Evolutionary conservation across 192 early-diverging fungal genomes (phyloP).

Genomic region (Coemansia sp.): DNA sequence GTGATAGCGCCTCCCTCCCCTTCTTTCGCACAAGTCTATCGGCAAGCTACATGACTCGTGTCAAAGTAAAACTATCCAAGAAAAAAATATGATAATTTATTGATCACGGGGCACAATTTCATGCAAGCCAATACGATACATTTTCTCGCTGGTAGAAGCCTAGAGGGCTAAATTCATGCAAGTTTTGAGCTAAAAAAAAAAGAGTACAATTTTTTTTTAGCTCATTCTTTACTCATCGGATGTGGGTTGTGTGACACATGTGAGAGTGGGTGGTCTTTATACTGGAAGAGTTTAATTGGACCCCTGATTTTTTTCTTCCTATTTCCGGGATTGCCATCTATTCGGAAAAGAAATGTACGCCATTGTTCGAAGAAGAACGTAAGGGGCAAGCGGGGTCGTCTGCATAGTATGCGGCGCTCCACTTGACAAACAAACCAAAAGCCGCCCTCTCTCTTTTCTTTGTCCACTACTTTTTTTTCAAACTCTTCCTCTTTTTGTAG

Average conservation of each 20-base stretch:
- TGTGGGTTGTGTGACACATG: not conserved
- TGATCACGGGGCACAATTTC: not conserved
- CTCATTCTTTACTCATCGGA: no score
- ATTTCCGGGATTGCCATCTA: not conserved
- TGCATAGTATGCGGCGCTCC: not conserved
- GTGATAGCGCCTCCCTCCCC: not conserved
- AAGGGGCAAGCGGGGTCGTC: not conserved
- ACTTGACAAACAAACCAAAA: not conserved
- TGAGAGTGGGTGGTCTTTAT: not conserved
- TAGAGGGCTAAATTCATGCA: not conserved
- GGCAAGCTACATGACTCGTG: not conserved
- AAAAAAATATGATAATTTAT: no score
- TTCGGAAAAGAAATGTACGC: not conserved
- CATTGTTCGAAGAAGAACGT: not conserved
- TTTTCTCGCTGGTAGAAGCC: no score
- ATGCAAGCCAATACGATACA: not conserved
- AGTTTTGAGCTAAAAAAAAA: not conserved
- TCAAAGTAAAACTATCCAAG: not conserved
- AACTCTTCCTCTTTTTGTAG: not conserved
- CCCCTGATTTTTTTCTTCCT: not conserved
- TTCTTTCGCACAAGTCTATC: not conserved
- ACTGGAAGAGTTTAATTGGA: not conserved
- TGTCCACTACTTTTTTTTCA: not conserved
- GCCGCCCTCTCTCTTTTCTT: not conserved
- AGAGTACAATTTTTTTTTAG: no score